Percentiles rank a stretch among this genome's conserved stretches.
Evolutionary conservation across 352 stramenopile species (phyloP).

Genomic region (Phytophthora vignae): DNA sequence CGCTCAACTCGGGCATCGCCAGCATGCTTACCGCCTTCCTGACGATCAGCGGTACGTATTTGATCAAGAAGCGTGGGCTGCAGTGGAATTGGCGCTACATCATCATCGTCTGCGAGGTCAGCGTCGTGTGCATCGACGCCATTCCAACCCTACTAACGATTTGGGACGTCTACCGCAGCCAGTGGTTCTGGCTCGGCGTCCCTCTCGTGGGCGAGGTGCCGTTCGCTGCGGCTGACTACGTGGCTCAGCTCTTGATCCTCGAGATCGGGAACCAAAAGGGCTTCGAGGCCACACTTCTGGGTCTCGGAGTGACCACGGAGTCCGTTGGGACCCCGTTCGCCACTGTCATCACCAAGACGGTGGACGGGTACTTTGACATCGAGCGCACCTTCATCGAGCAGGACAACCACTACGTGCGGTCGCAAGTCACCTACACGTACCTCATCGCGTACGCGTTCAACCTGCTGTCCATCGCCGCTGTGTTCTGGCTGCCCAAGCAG

Average conservation of each 20-base stretch:
- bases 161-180: constrained; percentile 58
- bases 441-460: constrained; percentile 59
- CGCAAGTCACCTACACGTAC: constrained; percentile 57
- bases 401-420: constrained; percentile 40
- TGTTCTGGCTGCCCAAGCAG: constrained; percentile 53
- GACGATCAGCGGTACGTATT: constrained; percentile 32
- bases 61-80: constrained; percentile 37
- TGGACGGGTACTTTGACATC: constrained; percentile 37
- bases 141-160: constrained; percentile 59
- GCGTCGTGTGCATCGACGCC: constrained; percentile 48
- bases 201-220: constrained; percentile 51
- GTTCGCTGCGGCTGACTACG: constrained; percentile 35
- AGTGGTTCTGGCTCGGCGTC: constrained; percentile 66
- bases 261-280: constrained; percentile 46
- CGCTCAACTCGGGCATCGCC: constrained; percentile 57
- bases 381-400: constrained; percentile 41
- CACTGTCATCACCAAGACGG: constrained; percentile 56
- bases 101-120: constrained; percentile 44
- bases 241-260: constrained; percentile 50
- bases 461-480: constrained; percentile 44
- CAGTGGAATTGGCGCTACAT: constrained; percentile 56
- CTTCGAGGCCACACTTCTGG: constrained; percentile 54
- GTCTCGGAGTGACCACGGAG: constrained; percentile 40
- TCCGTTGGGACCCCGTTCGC: constrained; percentile 49
- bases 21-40: constrained; percentile 44